phyloP scores from a whole-genome alignment of 495 filamentous ascomycete genomes.

The Cladorrhinum samala region DNA sequence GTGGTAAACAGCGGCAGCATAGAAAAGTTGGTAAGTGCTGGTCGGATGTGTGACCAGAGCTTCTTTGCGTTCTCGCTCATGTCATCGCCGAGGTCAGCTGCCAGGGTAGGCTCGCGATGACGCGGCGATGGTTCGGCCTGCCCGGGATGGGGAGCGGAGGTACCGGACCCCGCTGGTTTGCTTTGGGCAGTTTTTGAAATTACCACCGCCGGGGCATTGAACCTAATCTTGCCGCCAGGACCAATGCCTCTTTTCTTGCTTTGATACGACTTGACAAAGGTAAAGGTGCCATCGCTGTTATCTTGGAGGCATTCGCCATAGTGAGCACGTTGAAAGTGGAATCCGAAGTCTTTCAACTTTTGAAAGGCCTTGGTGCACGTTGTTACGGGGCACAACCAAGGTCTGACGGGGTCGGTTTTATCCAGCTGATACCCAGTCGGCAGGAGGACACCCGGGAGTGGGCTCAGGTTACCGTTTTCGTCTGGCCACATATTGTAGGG shows the following conservation, averaged over 20 bases:
- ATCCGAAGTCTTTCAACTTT: slow-evolving; percentile 12
- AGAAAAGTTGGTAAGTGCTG: too few species aligned
- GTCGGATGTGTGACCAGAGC: too few species aligned
- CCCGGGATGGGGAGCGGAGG: too few species aligned
- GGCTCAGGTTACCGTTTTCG: slow-evolving; percentile 4
- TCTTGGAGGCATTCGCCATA: slow-evolving; percentile 26
- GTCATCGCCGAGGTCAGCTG: too few species aligned
- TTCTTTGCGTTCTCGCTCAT: too few species aligned
- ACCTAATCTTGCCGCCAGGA: slow-evolving; percentile 8
- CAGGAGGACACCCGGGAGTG: slow-evolving; percentile 14
- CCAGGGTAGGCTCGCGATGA: too few species aligned
- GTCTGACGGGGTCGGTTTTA: slow-evolving; percentile 2
- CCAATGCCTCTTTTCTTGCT: slow-evolving; percentile 8
- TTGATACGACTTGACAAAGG: slow-evolving; percentile 14
- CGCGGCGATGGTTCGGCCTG: too few species aligned
- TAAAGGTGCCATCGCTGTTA: slow-evolving; percentile 34
- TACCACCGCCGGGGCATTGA: slow-evolving; percentile 12
- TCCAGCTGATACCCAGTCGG: slow-evolving; percentile 22
- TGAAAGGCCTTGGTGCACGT: slow-evolving; percentile 13
- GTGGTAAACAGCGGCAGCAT: too few species aligned
- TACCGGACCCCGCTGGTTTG: too few species aligned
- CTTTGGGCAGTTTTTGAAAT: slow-evolving; percentile 11
- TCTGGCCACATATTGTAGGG: slow-evolving; percentile 26
- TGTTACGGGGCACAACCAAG: slow-evolving; percentile 24
- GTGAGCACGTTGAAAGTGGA: slow-evolving; percentile 26